Base-by-base conservation (phyloP, 306 rosid genomes). In the Cucumis melo region DNA sequence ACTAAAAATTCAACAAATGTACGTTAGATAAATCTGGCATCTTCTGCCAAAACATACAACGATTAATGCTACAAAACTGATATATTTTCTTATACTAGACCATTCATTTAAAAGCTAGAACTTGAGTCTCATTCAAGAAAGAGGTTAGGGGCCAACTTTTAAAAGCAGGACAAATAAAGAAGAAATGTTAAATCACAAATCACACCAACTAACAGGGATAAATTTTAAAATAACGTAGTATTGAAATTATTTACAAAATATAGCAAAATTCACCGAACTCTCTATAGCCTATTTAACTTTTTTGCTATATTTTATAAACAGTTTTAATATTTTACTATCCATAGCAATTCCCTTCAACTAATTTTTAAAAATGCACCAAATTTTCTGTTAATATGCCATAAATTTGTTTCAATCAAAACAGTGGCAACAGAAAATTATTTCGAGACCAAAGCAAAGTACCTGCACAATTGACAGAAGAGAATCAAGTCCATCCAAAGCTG, bases 391-490 rank as follows among this genome's bases (percentile, higher is more conserved):
- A 16, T 50, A 44, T 3, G 76, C 8, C 60, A 27, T 50, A 50
- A 46, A 46, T 7, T 6, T 17, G 5, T 32, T 24, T 32, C 6
- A 51, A 73, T 16, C 48, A 50, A 54, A 34, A 17, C 16, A 54
- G 17, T 29, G 62, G 23, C 6, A 70, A 8, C 9, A 73, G 34
- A 51, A 72, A 27, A 53, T 34, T 27, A 17, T 32, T 73, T 73
- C 12, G 15, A 38, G 36, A 12, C 24, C 14, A 34, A 42, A 58
- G 58, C 8, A 19, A 7, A 24, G 60, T 85, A 92, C 99, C 96
- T 94, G 95, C 71, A 91, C 91, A 70, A 92, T 94, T 23, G 97
- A 92, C 70, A 91, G 82, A 73, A 90, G 90, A 7, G 99, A 94
- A 89, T 92, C 99, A 34, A 92, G 36, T 68, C 99, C 97, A 77